Conservation (phyloP, 2,329 filamentous ascomycete genomes). For the Fusarium nanum region DNA sequence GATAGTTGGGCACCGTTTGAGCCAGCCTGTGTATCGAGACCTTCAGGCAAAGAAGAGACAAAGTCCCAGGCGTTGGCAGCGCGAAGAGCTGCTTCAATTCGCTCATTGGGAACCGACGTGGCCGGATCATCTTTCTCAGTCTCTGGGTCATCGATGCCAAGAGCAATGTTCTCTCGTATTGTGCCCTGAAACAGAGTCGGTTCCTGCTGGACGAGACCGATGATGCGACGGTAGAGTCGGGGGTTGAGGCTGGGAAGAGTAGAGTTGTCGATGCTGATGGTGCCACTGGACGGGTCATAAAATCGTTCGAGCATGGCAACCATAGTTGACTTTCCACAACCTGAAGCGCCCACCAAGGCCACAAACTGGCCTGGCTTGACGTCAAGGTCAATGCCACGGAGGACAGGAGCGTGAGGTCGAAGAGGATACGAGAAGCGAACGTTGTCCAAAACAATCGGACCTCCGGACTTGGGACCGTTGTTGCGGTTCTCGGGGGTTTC, state of each 20-base stretch:
- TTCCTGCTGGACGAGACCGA: conserved; percentile 69
- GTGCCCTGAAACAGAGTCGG: conserved; percentile 80
- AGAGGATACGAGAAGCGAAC: conserved; percentile 74
- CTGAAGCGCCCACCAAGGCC: conserved; percentile 64
- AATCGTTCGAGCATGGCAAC: conserved; percentile 63
- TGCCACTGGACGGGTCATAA: conserved; percentile 58
- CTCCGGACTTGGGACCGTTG: conserved; percentile 51
- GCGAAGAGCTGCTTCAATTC: conserved; percentile 59
- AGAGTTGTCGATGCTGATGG: conserved; percentile 59
- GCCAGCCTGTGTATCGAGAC: conserved; percentile 70
- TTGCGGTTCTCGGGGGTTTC: conserved; percentile 56
- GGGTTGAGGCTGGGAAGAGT: conserved; percentile 57
- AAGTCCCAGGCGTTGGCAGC: conserved; percentile 65
- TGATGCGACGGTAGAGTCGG: conserved; percentile 62
- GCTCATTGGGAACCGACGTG: conserved; percentile 39
- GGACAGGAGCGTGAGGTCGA: conserved; percentile 54
- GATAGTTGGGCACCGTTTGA: conserved; percentile 73
- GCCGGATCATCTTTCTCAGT: conserved; percentile 9
- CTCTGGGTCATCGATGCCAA: conserved; percentile 41
- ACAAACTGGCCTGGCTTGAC: conserved; percentile 61
- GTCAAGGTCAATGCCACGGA: conserved; percentile 54
- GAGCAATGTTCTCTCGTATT: conserved; percentile 81
- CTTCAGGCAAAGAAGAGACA: conserved; percentile 52
- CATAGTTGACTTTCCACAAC: conserved; percentile 71
- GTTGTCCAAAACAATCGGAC: conserved; percentile 60